Evolutionary conservation across 768 basidiomycete genomes (phyloP).

Genomic region (Mycena galericulata): DNA sequence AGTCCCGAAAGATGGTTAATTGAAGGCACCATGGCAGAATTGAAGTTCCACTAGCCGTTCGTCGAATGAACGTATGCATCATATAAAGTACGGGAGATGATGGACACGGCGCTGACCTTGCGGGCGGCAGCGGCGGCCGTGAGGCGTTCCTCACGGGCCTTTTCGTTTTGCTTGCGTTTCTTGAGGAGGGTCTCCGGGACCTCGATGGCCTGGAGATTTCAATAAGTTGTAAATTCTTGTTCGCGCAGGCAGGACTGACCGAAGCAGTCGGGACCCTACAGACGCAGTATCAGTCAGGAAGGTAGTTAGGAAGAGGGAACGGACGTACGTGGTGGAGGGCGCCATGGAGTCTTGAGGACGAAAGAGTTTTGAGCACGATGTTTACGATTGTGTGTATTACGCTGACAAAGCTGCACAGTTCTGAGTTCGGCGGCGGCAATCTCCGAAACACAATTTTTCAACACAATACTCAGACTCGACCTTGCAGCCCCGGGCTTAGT

Average conservation of each 20-base stretch:
- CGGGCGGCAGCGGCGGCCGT: conserved; percentile 85
- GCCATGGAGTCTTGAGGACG: too few relatives aligned
- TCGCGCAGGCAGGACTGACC: conserved; percentile 49
- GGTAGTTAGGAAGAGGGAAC: neutral
- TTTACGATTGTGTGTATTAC: too few relatives aligned
- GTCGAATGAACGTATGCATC: conserved; percentile 88
- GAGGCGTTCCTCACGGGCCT: conserved; percentile 93
- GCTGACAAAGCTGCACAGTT: too few relatives aligned
- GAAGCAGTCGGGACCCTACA: conserved; percentile 68
- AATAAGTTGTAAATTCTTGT: conserved; percentile 11
- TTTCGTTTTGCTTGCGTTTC: conserved; percentile 98
- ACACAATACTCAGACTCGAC: too few relatives aligned
- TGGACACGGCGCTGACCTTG: conserved; percentile 71
- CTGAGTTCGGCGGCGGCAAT: too few relatives aligned
- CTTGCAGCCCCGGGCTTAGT: too few relatives aligned
- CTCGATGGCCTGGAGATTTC: conserved; percentile 79
- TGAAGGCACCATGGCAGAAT: conserved; percentile 81
- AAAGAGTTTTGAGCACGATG: conserved; percentile 61
- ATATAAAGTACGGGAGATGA: conserved; percentile 46
- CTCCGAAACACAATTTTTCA: too few relatives aligned
- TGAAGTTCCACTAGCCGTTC: conserved; percentile 77
- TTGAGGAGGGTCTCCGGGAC: conserved; percentile 99
- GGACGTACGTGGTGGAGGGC: conserved; percentile 67
- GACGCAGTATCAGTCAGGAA: conserved; percentile 16
- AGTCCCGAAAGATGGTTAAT: conserved; percentile 98